These are phyloP conservation scores for Phylloporus sp. DNA, from an alignment of 1,284 basidiomycete genomes.

Conservation along the genomic window DNA sequence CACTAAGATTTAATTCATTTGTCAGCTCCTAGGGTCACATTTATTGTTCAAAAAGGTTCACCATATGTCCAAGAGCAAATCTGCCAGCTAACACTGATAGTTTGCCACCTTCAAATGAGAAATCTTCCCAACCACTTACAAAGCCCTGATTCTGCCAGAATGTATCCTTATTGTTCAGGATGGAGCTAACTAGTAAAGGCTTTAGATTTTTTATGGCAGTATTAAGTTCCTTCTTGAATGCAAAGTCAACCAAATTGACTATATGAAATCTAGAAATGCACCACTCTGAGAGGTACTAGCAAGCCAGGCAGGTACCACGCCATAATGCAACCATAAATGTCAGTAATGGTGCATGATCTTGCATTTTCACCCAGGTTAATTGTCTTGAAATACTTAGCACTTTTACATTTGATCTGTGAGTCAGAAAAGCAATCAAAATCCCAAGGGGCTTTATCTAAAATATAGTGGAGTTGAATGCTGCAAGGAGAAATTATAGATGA, in stretches of 20 bases:
- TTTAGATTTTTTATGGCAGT: not conserved
- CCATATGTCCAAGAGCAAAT: not conserved
- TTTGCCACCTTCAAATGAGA: not conserved
- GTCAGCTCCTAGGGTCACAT: no score
- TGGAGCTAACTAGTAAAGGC: not conserved
- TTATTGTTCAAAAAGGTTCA: not conserved
- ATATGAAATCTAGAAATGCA: no score
- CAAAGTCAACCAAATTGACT: no score
- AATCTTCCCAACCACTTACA: no score
- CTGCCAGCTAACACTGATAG: not conserved
- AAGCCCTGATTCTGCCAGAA: not conserved
- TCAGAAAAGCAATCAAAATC: not conserved
- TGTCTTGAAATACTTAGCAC: not conserved
- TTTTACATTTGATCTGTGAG: not conserved
- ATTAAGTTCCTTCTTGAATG: not conserved
- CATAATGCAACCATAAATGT: not conserved
- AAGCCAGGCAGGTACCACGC: not conserved
- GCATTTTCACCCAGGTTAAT: not conserved
- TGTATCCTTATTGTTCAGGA: not conserved
- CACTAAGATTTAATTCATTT: no score
- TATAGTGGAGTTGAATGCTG: not conserved
- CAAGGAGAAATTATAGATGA: not conserved
- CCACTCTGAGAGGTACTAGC: not conserved
- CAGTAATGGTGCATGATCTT: not conserved
- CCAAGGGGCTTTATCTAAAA: not conserved